These are phyloP conservation scores for Solanum tarapatanum DNA, from an alignment of 257 asterid genomes.

Conservation along the genomic window DNA sequence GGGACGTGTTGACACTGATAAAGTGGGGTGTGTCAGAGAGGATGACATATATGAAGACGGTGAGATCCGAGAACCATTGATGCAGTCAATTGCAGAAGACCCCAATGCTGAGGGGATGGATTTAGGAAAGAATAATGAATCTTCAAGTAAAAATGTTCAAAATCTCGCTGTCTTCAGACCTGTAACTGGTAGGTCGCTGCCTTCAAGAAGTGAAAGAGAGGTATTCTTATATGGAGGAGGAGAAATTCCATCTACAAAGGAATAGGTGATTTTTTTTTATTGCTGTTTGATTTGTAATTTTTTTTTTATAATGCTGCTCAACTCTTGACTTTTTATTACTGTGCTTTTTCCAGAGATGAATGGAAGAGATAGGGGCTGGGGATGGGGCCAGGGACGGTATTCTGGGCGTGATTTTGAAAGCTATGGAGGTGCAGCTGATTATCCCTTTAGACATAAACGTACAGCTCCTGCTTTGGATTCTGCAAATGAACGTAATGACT, in stretches of 20 bases:
- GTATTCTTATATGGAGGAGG: constrained; percentile 43
- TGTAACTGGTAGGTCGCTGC: constrained; percentile 23
- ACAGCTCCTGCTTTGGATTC: constrained; percentile 9
- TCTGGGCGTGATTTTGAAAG: constrained; percentile 41
- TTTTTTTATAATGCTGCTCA: not conserved
- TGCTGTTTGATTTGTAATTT: not conserved
- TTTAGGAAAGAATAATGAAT: not conserved
- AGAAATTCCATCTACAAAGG: constrained; percentile 29
- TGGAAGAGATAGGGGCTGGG: constrained; percentile 27
- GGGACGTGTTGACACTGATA: not conserved
- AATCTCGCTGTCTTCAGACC: not conserved
- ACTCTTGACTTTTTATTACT: constrained; percentile 6
- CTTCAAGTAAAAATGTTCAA: not conserved
- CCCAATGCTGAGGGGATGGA: constrained; percentile 2
- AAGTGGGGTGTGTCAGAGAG: not conserved
- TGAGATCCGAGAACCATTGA: constrained; percentile 53
- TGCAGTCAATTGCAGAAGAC: constrained; percentile 3
- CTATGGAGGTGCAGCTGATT: too few relatives aligned
- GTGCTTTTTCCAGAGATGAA: constrained; percentile 47
- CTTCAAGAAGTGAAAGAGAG: constrained; percentile 49
- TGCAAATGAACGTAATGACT: too few relatives aligned
- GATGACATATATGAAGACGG: constrained; percentile 83
- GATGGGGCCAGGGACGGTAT: constrained; percentile 37
- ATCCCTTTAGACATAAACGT: constrained; percentile 43
- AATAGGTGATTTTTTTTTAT: constrained; percentile 41